Evolutionary conservation across 148 eudicot species (phyloP), one percentile per base, ranked within the genome.

Genomic region (Chenopodium quinoa): DNA sequence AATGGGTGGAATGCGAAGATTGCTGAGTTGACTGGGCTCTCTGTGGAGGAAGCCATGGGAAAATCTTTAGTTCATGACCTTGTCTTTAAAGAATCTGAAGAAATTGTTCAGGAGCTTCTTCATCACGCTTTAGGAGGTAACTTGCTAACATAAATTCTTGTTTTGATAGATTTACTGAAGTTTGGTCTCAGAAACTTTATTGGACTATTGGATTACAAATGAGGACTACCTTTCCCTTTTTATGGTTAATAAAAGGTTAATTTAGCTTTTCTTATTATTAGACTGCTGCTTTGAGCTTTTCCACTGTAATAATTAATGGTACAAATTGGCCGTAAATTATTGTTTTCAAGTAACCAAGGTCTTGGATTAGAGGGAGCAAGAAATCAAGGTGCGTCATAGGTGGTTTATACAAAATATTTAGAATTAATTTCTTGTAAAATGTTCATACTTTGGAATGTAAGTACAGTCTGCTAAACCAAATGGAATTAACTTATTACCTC

Each of bases 1-100:
- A 94, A 96, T 85, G 98, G 99, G 47, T 96, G 99, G 99, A 96
- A 96, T 83, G 93, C 93, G 0, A 96, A 96, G 78, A 86, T 92
- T 77, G 92, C 98, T 8, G 99, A 94, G 85, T 85, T 96, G 88
- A 92, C 93, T 0, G 97, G 98, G 56, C 86, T 96, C 46, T 82
- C 94, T 0, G 92, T 90, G 50, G 94, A 91, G 84, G 93, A 91
- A 85, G 99, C 99, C 76, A 91, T 90, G 89, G 99, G 98, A 31
- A 94, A 90, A 81, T 94, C 99, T 48, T 87, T 96, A 85, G 91
- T 94, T 83, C 87, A 80, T 71, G 95, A 96, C 76, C 89, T 96
- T 71, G 90, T 96, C 73, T 85, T 86, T 50, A 82, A 90, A 79
- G 98, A 90, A 78, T 94, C 99, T 44, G 81, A 83, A 82, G 93